Conservation (phyloP, 139 green algal genomes). For the Tetraselmis chui region DNA sequence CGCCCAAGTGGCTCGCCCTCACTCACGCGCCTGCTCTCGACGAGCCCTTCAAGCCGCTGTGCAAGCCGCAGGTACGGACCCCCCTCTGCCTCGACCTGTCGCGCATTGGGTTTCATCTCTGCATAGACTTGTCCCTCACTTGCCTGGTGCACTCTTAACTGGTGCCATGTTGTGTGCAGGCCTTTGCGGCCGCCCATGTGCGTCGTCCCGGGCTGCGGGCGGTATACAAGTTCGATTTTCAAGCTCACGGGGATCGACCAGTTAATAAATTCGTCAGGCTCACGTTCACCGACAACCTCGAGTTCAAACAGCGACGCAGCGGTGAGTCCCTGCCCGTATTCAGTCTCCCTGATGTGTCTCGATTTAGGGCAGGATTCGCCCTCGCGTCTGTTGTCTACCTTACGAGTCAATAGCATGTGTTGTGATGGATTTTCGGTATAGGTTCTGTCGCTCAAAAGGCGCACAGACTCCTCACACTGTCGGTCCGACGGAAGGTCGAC, state of each 20-base stretch:
- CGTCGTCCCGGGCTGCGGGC: too few species aligned
- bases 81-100: too few species aligned
- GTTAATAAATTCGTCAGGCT: neutral
- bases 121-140: too few species aligned
- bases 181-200: neutral
- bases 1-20: neutral
- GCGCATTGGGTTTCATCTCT: too few species aligned
- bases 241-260: neutral
- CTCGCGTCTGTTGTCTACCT: too few species aligned
- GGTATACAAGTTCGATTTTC: neutral
- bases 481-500: neutral
- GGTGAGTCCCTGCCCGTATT: neutral
- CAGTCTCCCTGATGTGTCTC: too few species aligned
- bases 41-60: neutral
- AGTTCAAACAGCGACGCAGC: neutral
- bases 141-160: too few species aligned
- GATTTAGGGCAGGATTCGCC: too few species aligned
- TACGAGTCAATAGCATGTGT: too few species aligned
- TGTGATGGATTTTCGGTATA: too few species aligned
- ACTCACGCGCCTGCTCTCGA: neutral
- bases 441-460: neutral
- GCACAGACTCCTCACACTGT: neutral
- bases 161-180: too few species aligned
- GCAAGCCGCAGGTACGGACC: neutral
- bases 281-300: neutral